These are phyloP conservation scores for Candida jianshihensis DNA, from an alignment of 805 yeast species.

Conservation along the genomic window DNA sequence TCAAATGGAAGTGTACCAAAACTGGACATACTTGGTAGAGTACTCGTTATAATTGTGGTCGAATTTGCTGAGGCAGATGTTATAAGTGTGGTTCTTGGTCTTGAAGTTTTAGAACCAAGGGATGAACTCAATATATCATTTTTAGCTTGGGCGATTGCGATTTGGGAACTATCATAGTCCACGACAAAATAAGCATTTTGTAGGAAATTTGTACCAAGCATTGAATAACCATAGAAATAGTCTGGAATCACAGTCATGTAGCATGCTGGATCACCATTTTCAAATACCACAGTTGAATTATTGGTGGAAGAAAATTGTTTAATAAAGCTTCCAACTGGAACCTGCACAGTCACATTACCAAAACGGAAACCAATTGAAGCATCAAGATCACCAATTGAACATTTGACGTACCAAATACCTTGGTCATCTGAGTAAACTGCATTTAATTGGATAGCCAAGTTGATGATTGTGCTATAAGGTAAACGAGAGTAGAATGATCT, in stretches of 20 bases:
- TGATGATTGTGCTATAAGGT: conserved; percentile 50
- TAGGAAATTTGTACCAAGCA: conserved; percentile 55
- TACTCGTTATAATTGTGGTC: no score
- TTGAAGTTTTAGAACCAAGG: neutral
- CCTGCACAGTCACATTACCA: conserved; percentile 42
- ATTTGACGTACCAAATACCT: conserved; percentile 56
- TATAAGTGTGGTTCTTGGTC: neutral
- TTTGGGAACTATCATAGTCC: conserved; percentile 46
- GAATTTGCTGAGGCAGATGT: conserved; percentile 4
- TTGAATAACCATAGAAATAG: conserved; percentile 38
- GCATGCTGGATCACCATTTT: conserved; percentile 54
- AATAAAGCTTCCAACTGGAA: conserved; percentile 45
- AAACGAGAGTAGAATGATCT: conserved; percentile 41
- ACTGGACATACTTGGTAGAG: no score
- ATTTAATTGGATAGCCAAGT: conserved; percentile 61
- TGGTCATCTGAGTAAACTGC: conserved; percentile 48
- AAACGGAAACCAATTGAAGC: conserved; percentile 49
- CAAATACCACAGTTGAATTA: conserved; percentile 35
- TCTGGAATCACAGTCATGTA: conserved; percentile 44
- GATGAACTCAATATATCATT: conserved; percentile 8
- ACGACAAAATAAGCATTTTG: conserved; percentile 50
- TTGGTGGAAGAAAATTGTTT: conserved; percentile 25
- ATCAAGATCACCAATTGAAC: conserved; percentile 39
- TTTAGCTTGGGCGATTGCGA: conserved; percentile 52
- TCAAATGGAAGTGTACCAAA: conserved; percentile 6